Evolutionary conservation across 331 rosid species (phyloP).

Genomic region (Quercus phellos): DNA sequence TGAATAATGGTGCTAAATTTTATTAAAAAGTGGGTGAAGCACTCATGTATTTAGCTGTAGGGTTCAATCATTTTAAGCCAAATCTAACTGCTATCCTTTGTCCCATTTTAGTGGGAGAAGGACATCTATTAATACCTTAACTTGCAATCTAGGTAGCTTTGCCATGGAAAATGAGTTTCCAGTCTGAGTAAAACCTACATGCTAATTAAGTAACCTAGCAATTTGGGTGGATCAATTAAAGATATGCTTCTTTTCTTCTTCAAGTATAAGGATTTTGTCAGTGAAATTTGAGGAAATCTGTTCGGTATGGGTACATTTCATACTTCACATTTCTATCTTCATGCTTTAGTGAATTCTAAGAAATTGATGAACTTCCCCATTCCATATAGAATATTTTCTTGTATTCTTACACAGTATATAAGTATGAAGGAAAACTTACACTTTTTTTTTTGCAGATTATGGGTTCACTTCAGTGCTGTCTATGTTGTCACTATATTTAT

Average conservation of each 20-base stretch:
- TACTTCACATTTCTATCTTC: background rate
- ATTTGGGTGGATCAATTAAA: background rate
- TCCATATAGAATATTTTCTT: background rate
- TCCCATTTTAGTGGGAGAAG: background rate
- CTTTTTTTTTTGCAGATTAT: slow-evolving; percentile 53
- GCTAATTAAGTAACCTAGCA: background rate
- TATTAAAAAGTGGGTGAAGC: background rate
- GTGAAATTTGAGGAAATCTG: background rate
- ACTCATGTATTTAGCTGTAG: background rate
- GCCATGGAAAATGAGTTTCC: background rate
- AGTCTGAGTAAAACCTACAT: background rate
- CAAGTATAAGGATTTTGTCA: background rate
- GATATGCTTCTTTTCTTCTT: background rate
- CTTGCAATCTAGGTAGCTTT: background rate
- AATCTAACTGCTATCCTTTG: background rate
- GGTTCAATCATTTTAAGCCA: background rate
- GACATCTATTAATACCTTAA: background rate
- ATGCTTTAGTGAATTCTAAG: background rate
- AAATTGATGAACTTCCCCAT: background rate
- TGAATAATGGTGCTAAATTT: background rate
- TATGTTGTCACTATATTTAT: slow-evolving; percentile 69
- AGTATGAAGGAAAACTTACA: background rate
- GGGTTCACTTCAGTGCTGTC: slow-evolving; percentile 90
- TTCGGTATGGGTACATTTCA: background rate
- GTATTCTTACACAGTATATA: background rate